These are phyloP conservation scores for Pleurotus salmoneostramineus DNA, from an alignment of 768 basidiomycete genomes.

Conservation along the genomic window DNA sequence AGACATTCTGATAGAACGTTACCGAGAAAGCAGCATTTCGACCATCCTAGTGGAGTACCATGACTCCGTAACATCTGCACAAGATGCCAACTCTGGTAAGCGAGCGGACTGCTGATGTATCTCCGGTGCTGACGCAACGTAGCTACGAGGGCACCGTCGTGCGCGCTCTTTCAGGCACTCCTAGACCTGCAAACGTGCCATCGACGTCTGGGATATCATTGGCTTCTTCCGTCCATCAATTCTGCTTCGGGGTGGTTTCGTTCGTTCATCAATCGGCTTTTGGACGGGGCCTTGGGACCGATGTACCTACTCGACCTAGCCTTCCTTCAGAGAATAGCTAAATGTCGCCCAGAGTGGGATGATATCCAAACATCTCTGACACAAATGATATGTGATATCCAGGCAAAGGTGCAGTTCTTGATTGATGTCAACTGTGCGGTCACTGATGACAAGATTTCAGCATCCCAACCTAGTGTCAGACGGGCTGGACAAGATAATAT, in stretches of 20 bases:
- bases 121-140: constrained; percentile 1
- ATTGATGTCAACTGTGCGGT: background rate
- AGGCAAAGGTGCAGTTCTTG: constrained; percentile 21
- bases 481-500: constrained; percentile 16
- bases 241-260: background rate
- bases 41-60: constrained; percentile 23
- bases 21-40: constrained; percentile 45
- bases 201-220: constrained; percentile 50
- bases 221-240: constrained; percentile 5
- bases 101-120: background rate
- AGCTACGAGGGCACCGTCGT: constrained; percentile 18
- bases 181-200: constrained; percentile 48
- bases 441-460: constrained; percentile 9
- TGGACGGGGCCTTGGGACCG: background rate
- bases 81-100: background rate
- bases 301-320: constrained; percentile 37
- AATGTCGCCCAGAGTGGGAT: constrained; percentile 26
- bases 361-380: constrained; percentile 21
- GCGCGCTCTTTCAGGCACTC: constrained; percentile 50
- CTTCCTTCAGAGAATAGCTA: constrained; percentile 41
- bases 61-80: background rate
- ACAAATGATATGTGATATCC: constrained; percentile 19
- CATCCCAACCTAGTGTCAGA: constrained; percentile 5
- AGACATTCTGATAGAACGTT: constrained; percentile 43
- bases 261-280: background rate